Percentiles rank a stretch among this genome's conserved stretches.
Evolutionary conservation across 345 rosid species (phyloP).

Genomic region (Rhizophora apiculata): DNA sequence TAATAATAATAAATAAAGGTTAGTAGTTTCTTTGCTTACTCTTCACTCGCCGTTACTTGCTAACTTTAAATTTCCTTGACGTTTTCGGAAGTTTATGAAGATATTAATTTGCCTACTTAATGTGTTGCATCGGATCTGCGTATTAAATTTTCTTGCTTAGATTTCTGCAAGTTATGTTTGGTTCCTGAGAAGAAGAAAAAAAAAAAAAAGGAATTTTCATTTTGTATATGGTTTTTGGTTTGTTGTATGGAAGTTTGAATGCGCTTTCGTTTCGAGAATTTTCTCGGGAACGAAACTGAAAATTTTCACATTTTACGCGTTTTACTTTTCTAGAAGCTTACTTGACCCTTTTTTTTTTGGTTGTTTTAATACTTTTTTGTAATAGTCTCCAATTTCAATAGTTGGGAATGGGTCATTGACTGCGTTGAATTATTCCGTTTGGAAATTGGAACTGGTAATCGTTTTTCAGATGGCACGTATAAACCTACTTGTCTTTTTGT

Average conservation of each 20-base stretch:
- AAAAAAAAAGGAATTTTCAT: too few relatives aligned
- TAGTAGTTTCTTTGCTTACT: too few relatives aligned
- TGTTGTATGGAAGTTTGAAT: not conserved
- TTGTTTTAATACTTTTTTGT: too few relatives aligned
- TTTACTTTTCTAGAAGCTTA: too few relatives aligned
- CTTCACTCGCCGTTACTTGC: too few relatives aligned
- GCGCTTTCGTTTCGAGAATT: not conserved
- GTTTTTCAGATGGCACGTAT: not conserved
- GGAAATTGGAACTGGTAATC: not conserved
- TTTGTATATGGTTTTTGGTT: not conserved
- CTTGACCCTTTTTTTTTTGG: not conserved
- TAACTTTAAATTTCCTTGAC: too few relatives aligned
- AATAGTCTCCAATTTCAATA: not conserved
- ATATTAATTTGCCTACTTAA: not conserved
- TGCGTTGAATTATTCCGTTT: not conserved
- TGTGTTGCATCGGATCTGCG: not conserved
- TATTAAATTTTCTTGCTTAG: not conserved
- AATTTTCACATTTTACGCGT: not conserved
- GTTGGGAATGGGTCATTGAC: slow-evolving; percentile 3
- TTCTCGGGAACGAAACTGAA: not conserved
- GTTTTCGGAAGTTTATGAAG: too few relatives aligned
- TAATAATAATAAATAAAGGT: too few relatives aligned
- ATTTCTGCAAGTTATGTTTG: not conserved
- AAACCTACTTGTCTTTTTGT: too few relatives aligned
- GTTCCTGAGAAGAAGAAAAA: not conserved